Evolutionary conservation across 202 grass and related monocot genomes (phyloP), one percentile per base, ranked within the genome.

Genomic region (Schoenoplectus tabernaemontani): DNA sequence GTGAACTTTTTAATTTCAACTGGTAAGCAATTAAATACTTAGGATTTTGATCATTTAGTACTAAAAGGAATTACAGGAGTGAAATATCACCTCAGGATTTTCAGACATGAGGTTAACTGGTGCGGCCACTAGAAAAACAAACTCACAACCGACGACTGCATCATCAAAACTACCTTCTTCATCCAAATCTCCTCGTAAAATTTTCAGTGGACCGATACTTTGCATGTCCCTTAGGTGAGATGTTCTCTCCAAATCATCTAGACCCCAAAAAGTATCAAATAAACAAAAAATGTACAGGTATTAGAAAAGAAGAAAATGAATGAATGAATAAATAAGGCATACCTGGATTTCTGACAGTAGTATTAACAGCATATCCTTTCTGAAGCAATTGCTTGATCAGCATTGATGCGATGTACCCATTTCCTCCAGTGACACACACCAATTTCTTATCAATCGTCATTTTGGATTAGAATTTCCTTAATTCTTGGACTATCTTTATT

Each of bases 321-420:
- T 26, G 2, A 38, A 34, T 6, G 0, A 32, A 28, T n/a, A 37
- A 30, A 12, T 59, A 9, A 53, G 26, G 8, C 32, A 4, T 12
- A 92, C 93, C 88, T 0, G 90, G 93, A 34, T 97, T 87, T 30
- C 93, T 86, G 83, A 97, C 90, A 0, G 90, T 97, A 2, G 90
- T 76, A 16, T 84, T 93, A 5, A 93, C 88, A 19, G 81, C 68
- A 54, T 97, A 97, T 0, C 91, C 94, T 66, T 86, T 97, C 78
- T 89, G 38, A 51, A 93, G 88, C 62, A 97, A 66, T 65, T 87
- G 86, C 77, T 88, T 91, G 69, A 91, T 78, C 5, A 97, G 88
- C 3, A 59, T 79, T 1, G 93, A 93, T 0, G 88, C 88, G 9
- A 97, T 89, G 83, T 71, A 91, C 0, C 90, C 90, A 38, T 84